Evolutionary conservation across 352 stramenopile species (phyloP), one percentile per base, ranked within the genome.

Genomic region (Pythium vanterpoolii): DNA sequence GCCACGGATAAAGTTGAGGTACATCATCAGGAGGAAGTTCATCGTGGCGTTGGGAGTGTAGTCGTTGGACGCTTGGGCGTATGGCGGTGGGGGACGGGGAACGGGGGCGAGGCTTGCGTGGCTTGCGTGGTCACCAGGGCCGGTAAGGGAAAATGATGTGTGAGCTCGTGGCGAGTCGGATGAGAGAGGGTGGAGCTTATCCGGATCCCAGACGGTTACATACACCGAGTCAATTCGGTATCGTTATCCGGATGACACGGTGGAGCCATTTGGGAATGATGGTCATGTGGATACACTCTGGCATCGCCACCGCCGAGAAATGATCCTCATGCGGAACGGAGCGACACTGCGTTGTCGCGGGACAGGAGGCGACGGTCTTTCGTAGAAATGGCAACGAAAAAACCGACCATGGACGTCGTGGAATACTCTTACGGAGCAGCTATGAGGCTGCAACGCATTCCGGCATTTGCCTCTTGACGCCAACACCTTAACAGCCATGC

Each of bases 21-120:
- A 92, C 62, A 92, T 70, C 60, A 90, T 73, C 28, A 92, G 66
- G 36, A 92, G 62, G 57, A 76, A 86, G 73, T 92, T 92, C 83
- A 92, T 92, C 23, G 50, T 51, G 31, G 27, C 26, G 34, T 1
- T 1, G 19, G 11, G 26, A n/a, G n/a, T n/a, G n/a, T n/a, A n/a
- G n/a, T n/a, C n/a, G n/a, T n/a, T n/a, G n/a, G n/a, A n/a, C n/a
- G n/a, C n/a, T n/a, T 26, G 5, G 21, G 31, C 30, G 16, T 28
- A 0, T n/a, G 10, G 14, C 31, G 31, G 30, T 30, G 30, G n/a
- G 42, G 9, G 23, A 5, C 21, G 9, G 7, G 10, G 3, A 9
- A 2, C n/a, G 39, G 36, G 18, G 11, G 40, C 7, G 10, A 14
- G 33, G 33, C 33, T 51, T n/a, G n/a, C n/a, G n/a, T n/a, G n/a